These are phyloP conservation scores for Trametes gibbosa DNA, from an alignment of 768 basidiomycete genomes.

Conservation along the genomic window DNA sequence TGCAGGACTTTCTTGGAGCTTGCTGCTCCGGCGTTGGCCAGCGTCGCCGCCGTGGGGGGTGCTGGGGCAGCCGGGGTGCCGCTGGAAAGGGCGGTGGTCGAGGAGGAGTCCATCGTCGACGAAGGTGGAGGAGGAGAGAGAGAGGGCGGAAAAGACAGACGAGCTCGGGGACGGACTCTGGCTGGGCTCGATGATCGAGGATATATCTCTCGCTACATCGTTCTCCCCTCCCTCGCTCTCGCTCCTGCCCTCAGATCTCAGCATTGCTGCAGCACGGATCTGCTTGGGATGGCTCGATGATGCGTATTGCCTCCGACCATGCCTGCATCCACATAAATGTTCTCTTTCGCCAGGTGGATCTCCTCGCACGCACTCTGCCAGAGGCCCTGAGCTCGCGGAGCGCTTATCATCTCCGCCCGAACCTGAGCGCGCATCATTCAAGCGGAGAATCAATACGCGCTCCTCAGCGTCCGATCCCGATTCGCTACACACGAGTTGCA, in stretches of 20 bases:
- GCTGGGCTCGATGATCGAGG: neutral
- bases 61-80: neutral
- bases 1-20: slow-evolving; percentile 26
- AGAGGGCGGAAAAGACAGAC: neutral
- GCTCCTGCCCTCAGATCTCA: neutral
- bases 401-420: no score
- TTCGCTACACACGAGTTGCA: neutral
- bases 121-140: neutral
- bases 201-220: neutral
- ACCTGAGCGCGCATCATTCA: neutral
- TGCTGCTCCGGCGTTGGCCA: neutral
- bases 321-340: no score
- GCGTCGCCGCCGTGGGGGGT: neutral
- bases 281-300: neutral
- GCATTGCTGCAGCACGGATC: neutral
- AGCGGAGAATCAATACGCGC: slow-evolving; percentile 7
- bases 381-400: no score
- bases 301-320: neutral
- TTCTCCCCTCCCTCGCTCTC: neutral
- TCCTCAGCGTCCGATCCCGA: neutral
- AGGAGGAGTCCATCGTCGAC: slow-evolving; percentile 12
- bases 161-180: no score
- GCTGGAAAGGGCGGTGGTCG: slow-evolving; percentile 1
- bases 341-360: no score
- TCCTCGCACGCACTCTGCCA: no score